Percentiles rank a stretch among this genome's conserved stretches.
phyloP scores from a whole-genome alignment of 148 eudicot genomes.

The Rhododendron molle region DNA sequence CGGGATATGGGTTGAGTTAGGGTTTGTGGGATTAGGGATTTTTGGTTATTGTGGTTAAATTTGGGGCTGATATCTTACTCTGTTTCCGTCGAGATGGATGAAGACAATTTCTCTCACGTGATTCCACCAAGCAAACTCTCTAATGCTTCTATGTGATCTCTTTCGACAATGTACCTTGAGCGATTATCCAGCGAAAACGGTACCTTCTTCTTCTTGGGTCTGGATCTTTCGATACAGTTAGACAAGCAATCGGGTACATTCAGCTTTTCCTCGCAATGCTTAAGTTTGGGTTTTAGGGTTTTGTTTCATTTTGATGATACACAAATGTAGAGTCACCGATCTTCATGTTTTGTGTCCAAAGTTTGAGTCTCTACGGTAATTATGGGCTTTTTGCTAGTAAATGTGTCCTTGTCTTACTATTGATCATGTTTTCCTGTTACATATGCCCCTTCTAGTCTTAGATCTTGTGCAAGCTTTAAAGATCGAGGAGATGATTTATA shows the following conservation, averaged over 20 bases:
- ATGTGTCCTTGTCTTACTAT: neutral
- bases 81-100: no score
- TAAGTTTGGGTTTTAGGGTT: constrained; percentile 3
- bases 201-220: neutral
- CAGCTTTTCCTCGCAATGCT: neutral
- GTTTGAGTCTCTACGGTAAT: neutral
- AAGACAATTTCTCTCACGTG: no score
- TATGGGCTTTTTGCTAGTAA: neutral
- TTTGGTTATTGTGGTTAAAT: no score
- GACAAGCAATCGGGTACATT: neutral
- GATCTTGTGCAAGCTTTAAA: no score
- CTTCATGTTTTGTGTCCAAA: neutral
- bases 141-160: no score
- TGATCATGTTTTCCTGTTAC: neutral
- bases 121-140: no score
- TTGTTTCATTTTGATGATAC: neutral
- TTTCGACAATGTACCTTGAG: neutral
- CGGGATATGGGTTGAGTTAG: no score
- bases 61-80: no score
- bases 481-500: neutral
- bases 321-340: neutral
- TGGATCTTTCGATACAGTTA: neutral
- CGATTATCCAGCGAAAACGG: neutral
- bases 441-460: neutral
- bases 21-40: no score